Base-by-base conservation (phyloP, 2,329 filamentous ascomycete genomes). In the Hypoxylon sp. region DNA sequence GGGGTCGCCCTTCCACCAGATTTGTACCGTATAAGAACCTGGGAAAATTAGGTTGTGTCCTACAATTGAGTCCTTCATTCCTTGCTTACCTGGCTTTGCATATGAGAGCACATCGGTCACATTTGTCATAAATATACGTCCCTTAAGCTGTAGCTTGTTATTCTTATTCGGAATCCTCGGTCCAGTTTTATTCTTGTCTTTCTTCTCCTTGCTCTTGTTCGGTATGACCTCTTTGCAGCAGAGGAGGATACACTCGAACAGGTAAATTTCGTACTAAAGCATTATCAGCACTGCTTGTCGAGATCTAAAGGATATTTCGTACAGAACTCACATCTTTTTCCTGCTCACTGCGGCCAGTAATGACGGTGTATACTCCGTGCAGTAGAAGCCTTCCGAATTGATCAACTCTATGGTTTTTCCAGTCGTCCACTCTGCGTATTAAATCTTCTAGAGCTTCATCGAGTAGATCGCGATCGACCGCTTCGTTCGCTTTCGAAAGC, bases 101-200 rank as follows among this genome's bases (percentile, higher is more conserved):
- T 94, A 78, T 12, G 89, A 92, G 30, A 96, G 78, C n/a, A 96
- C 87, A 70, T 97, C 91, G 27, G 92, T 97, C 45, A 99, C 93
- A 67, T 99, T 99, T 62, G 92, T 91, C 92, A 99, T 97, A 75
- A 97, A 97, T 65, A 99, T 99, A 41, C 94, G 86, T 27, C 94
- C 94, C 73, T 99, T 99, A 20, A 99, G 80, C 72, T 97, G 92
- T 55, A 97, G 79, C 72, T 93, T 96, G 30, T 88, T 88, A 64
- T 84, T 89, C 69, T 83, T 86, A 65, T 81, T 84, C 34, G 75
- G 74, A 35, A 72, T 68, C 70, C 86, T 90, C 50, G 84, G 80
- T 2, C 75, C 75, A 0, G 80, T 79, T 47, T 76, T 76, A 4
- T 79, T 81, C 67, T 83, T 84, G 67, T 87, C 84, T 63, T 84